Percentiles rank a stretch among this genome's conserved stretches.
Evolutionary conservation across 2,329 filamentous ascomycete species (phyloP).

Genomic region (Aureobasidium zeae): DNA sequence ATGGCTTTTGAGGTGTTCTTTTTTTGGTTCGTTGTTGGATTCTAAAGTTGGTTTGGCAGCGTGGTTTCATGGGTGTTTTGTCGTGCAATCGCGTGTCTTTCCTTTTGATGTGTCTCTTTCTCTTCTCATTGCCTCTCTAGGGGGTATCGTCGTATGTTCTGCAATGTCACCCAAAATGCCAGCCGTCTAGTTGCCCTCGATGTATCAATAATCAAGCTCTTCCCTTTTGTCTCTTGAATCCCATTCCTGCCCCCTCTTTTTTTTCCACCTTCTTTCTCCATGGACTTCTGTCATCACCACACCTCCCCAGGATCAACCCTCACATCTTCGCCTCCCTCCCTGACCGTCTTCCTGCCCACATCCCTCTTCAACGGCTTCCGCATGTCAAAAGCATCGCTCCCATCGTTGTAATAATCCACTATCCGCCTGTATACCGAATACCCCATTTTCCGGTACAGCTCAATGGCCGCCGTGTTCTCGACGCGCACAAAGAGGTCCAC

Average conservation of each 20-base stretch:
- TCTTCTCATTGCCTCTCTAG: neutral
- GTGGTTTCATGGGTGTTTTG: too few relatives aligned
- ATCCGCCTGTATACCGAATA: slow-evolving; percentile 87
- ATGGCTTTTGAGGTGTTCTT: too few relatives aligned
- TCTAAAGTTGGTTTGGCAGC: too few relatives aligned
- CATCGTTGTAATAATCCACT: slow-evolving; percentile 86
- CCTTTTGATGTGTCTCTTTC: neutral
- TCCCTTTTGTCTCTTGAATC: neutral
- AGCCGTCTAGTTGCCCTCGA: too few relatives aligned
- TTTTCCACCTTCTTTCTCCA: neutral
- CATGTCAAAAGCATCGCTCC: slow-evolving; percentile 97
- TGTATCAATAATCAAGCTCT: neutral
- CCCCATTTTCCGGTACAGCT: slow-evolving; percentile 82
- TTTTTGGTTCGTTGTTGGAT: too few relatives aligned
- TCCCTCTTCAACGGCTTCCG: slow-evolving; percentile 82
- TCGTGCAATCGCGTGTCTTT: neutral
- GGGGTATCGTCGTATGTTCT: too few relatives aligned
- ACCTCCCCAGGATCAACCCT: slow-evolving; percentile 77
- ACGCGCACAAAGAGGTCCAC: slow-evolving; percentile 88
- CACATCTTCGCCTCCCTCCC: slow-evolving; percentile 70
- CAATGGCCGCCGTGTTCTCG: slow-evolving; percentile 78
- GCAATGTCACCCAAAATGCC: too few relatives aligned
- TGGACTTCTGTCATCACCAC: slow-evolving; percentile 52
- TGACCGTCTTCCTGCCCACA: slow-evolving; percentile 62
- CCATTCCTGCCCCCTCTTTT: neutral